Evolutionary conservation across 176 grass and related monocot genomes (phyloP).

Genomic region (Aegilops umbellulata): DNA sequence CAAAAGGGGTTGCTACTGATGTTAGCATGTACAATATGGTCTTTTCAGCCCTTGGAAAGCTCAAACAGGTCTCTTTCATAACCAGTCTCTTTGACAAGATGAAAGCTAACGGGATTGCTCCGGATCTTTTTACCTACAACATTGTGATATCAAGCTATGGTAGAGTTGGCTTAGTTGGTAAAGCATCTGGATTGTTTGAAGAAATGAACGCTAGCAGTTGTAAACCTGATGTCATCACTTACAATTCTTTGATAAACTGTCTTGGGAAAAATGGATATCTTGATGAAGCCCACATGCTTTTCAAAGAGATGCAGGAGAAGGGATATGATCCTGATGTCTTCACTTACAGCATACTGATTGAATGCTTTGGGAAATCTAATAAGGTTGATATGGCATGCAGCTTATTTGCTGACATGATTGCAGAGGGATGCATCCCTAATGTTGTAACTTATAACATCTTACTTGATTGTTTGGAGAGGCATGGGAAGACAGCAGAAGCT

Average conservation of each 20-base stretch:
- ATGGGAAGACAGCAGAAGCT: constrained; percentile 61
- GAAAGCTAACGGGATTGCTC: constrained; percentile 64
- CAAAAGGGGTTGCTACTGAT: constrained; percentile 77
- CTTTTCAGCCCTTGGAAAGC: constrained; percentile 84
- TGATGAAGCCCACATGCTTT: constrained; percentile 85
- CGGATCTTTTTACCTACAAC: constrained; percentile 95
- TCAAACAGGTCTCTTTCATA: constrained; percentile 75
- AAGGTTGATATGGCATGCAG: constrained; percentile 89
- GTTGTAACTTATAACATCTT: constrained; percentile 97
- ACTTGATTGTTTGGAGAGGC: constrained; percentile 87
- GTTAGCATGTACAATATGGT: constrained; percentile 88
- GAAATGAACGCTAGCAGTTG: constrained; percentile 71
- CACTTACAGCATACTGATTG: constrained; percentile 92
- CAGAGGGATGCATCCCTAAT: constrained; percentile 69
- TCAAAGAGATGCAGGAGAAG: constrained; percentile 97
- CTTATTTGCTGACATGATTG: constrained; percentile 90
- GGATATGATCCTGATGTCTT: constrained; percentile 92
- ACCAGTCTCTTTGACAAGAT: constrained; percentile 74
- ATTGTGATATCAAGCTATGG: constrained; percentile 94
- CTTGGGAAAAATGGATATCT: constrained; percentile 90
- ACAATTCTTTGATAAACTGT: constrained; percentile 97
- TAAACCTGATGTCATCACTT: constrained; percentile 84
- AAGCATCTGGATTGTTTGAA: constrained; percentile 70
- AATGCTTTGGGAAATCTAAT: constrained; percentile 95
- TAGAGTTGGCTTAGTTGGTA: constrained; percentile 82